Evolutionary conservation across 192 early-diverging fungal species (phyloP), one percentile per base, ranked within the genome.

Genomic region (Diversispora epigaea): DNA sequence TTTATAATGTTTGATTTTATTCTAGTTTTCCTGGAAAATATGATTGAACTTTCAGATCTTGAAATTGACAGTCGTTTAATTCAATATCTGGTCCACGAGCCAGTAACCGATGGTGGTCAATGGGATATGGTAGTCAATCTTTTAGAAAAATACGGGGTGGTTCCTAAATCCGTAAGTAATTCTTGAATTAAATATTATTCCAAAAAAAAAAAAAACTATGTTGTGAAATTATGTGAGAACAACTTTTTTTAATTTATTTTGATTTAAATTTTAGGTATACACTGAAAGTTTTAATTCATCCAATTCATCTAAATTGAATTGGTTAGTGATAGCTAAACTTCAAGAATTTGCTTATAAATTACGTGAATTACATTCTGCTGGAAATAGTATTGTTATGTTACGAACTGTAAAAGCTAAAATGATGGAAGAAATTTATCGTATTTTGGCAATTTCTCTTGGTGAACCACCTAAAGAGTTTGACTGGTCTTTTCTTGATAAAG

Each of bases 91-190:
- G 80, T 93, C 32, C 82, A 82, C 55, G 82, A 82, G 22, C 91
- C 92, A n/a, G 77, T 92, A 43, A 81, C 76, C 47, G 92, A 92
- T 60, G 90, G 92, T 32, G 92, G 92, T 6, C 90, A 91, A 78
- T 93, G 89, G 87, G 90, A 91, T 65, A 92, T 93, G 92, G 86
- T 64, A 64, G 84, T 93, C 73, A 90, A 90, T 62, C 76, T 93
- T 12, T 83, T 93, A 40, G 83, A 89, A 65, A 91, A 92, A 72
- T 91, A 93, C 77, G 90, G 92, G 57, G 80, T 93, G 1, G 90
- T 91, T 22, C 88, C 92, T 32, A 91, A 93, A 45, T 55, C 77
- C 4, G 70, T 77, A 6, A 55, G 52, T 71, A 43, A 67, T n/a
- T 15, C 21, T 61, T 50, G 32, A 9, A 63, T n/a, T 1, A 39